A percentile compares a stretch with the other conserved stretches of the same genome.
Evolutionary conservation across 2,329 filamentous ascomycete genomes (phyloP).

Genomic region (Alternaria arbusti): DNA sequence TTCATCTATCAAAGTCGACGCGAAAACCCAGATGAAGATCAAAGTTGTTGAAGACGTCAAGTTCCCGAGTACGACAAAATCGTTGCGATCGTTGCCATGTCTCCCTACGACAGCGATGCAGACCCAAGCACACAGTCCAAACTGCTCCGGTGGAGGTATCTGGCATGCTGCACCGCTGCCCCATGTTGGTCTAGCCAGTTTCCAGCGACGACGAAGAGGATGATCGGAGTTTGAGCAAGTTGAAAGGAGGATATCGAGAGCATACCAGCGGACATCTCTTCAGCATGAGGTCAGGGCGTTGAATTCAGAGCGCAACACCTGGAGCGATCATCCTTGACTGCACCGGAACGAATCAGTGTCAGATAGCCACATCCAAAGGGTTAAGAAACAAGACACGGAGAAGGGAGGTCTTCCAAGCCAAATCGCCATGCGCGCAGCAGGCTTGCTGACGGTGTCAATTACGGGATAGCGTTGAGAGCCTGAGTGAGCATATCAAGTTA

Average conservation of each 20-base stretch:
- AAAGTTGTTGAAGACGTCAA: slow-evolving; percentile 5
- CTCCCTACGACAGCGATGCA: background rate
- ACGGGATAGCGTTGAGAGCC: too few relatives aligned
- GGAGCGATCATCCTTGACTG: too few relatives aligned
- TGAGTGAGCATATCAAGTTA: too few relatives aligned
- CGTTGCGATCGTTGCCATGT: background rate
- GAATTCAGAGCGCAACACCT: too few relatives aligned
- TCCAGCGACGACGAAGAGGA: background rate
- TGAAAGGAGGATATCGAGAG: background rate
- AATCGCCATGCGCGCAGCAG: too few relatives aligned
- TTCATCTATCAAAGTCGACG: background rate
- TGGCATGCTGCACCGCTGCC: background rate
- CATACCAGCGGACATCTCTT: background rate
- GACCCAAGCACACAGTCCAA: background rate
- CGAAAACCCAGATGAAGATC: background rate
- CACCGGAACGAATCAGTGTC: too few relatives aligned
- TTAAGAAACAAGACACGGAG: too few relatives aligned
- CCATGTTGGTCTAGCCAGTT: background rate
- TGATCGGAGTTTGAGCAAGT: background rate
- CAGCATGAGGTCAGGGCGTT: background rate
- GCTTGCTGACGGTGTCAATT: too few relatives aligned
- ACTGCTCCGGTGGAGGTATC: background rate
- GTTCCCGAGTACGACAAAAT: background rate
- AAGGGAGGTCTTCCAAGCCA: too few relatives aligned
- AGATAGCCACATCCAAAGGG: too few relatives aligned